Conservation (phyloP, 139 green algal species). For the Picochlorum sp. region DNA sequence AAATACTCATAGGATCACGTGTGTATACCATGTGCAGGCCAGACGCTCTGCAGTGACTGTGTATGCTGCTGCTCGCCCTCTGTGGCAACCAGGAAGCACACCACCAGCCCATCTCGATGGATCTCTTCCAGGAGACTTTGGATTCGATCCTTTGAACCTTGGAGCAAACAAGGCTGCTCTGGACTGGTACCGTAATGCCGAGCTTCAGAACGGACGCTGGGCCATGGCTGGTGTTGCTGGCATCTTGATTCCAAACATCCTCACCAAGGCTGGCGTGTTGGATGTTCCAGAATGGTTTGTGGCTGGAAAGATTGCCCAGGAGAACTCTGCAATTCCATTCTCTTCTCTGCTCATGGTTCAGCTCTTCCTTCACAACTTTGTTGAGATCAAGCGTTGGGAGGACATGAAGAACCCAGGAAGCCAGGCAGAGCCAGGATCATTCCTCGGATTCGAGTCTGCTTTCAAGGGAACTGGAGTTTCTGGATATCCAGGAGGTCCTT, state of each 20-base stretch:
- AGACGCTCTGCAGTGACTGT: conserved; percentile 17
- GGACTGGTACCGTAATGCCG: conserved; percentile 72
- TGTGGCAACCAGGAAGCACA: conserved; percentile 34
- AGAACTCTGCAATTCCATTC: conserved; percentile 35
- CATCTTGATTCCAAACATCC: conserved; percentile 69
- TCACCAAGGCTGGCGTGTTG: conserved; percentile 62
- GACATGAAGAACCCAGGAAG: conserved; percentile 76
- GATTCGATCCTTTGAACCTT: conserved; percentile 78
- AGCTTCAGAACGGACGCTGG: conserved; percentile 79
- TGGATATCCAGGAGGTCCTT: conserved; percentile 64
- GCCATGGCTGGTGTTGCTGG: conserved; percentile 84
- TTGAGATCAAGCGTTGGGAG: conserved; percentile 75
- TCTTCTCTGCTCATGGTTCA: conserved; percentile 53
- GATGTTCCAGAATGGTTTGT: conserved; percentile 77
- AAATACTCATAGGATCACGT: not conserved
- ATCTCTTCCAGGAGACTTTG: conserved; percentile 44
- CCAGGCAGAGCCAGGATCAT: conserved; percentile 38
- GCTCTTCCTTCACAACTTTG: conserved; percentile 71
- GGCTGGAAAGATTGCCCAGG: conserved; percentile 57
- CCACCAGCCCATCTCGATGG: conserved; percentile 40
- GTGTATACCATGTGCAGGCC: conserved; percentile 8
- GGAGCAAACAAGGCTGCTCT: conserved; percentile 66
- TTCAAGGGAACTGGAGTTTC: conserved; percentile 50
- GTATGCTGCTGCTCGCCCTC: conserved; percentile 17
- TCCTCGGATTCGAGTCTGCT: conserved; percentile 54